Evolutionary conservation across 208 protist species (phyloP).

Genomic region (Trypanosomatidae sp.): DNA sequence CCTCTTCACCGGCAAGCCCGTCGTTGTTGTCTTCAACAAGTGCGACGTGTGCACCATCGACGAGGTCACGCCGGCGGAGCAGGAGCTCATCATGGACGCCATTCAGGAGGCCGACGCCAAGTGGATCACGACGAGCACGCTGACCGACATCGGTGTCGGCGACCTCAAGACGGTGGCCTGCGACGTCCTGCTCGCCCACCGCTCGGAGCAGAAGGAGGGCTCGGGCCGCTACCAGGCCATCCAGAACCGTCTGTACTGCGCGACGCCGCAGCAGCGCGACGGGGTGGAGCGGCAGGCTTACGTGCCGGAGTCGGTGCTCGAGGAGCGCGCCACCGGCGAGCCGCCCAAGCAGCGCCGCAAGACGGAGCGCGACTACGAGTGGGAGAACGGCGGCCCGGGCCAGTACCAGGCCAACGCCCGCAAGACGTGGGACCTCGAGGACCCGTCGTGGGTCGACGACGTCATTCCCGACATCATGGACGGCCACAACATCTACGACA

Average conservation of each 20-base stretch:
- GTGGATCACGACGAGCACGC: slow-evolving; percentile 94
- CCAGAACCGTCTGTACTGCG: slow-evolving; percentile 92
- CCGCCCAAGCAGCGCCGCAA: slow-evolving; percentile 59
- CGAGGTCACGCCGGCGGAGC: slow-evolving; percentile 84
- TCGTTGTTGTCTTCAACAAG: slow-evolving; percentile 99
- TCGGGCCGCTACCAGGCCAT: slow-evolving; percentile 90
- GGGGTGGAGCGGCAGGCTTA: slow-evolving; percentile 63
- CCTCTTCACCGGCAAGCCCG: slow-evolving; percentile 99
- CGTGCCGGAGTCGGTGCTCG: slow-evolving; percentile 82
- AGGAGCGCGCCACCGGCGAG: slow-evolving; percentile 34
- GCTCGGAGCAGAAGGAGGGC: slow-evolving; percentile 95
- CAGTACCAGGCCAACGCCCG: slow-evolving; percentile 90
- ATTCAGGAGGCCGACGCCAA: slow-evolving; percentile 83
- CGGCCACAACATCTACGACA: slow-evolving; percentile 99
- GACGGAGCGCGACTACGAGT: slow-evolving; percentile 93
- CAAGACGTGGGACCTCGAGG: slow-evolving; percentile 91
- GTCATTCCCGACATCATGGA: slow-evolving; percentile 99
- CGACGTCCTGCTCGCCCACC: slow-evolving; percentile 94
- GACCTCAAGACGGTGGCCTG: slow-evolving; percentile 94
- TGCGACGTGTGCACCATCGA: slow-evolving; percentile 96
- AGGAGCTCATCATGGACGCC: slow-evolving; percentile 81
- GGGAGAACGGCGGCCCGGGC: slow-evolving; percentile 93
- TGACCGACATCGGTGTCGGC: slow-evolving; percentile 95
- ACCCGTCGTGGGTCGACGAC: slow-evolving; percentile 98
- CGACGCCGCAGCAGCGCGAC: slow-evolving; percentile 89